Evolutionary conservation across 2,329 filamentous ascomycete species (phyloP), one percentile per base, ranked within the genome.

Genomic region (Venturia effusa): DNA sequence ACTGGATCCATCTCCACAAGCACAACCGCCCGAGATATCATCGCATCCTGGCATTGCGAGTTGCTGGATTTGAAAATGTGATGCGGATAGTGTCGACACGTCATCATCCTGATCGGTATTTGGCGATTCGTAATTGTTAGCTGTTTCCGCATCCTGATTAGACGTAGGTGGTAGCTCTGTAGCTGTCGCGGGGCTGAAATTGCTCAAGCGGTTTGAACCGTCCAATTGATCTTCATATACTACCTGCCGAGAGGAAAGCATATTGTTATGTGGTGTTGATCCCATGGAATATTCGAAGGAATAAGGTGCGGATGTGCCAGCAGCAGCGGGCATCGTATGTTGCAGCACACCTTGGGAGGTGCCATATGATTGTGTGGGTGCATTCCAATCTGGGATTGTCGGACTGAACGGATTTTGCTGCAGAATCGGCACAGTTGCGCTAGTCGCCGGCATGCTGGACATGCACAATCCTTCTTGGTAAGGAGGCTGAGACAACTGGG

Each of bases 1-100:
- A 63, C 71, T 75, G 67, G 80, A 83, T 45, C 80, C 79, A 64
- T 77, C 78, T 19, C 79, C 80, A 64, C 81, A 83, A 66, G 79
- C 78, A 64, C 80, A 83, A 32, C 76, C 81, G 3, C 80, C 80
- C 6, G 76, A 79, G 3, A 74, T 70, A 65, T 82, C 77, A 40
- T 75, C 77, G 68, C 81, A 83, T 19, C 75, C 69, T 6, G 75
- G 74, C 1, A 76, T 66, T 0, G 69, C 70, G 66, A 75, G 69
- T 59, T 74, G 69, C 61, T 74, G 71, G 70, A 73, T 73, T 63
- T 74, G 72, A 64, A 72, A 76, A 0, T 72, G 70, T 4, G 74
- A 74, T 0, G 74, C 73, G 1, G 74, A 76, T 0, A 76, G 68
- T 2, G 71, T 74, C 2, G 69, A 68, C 15, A 57, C 62, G 27